These are phyloP conservation scores for Paraphaeosphaeria minitans DNA, from an alignment of 2,329 filamentous ascomycete species.

Conservation along the genomic window DNA sequence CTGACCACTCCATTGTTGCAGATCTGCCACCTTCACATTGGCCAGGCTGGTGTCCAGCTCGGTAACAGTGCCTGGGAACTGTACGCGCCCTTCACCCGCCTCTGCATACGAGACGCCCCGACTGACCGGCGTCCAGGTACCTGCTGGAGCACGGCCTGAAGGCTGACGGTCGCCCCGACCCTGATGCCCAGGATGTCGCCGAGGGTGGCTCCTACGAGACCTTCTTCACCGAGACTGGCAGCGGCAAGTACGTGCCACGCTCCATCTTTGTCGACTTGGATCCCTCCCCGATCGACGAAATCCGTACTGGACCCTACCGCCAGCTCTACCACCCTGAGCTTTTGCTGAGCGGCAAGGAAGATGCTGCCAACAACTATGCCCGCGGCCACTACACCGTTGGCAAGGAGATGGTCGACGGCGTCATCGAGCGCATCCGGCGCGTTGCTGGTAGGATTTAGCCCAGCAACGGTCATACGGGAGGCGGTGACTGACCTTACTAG, in stretches of 20 bases:
- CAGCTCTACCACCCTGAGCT: constrained; percentile 75
- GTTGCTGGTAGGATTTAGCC: constrained; percentile 62
- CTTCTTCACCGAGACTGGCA: constrained; percentile 75
- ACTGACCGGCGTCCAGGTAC: constrained; percentile 59
- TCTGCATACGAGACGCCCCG: constrained; percentile 10
- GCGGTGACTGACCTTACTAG: constrained; percentile 46
- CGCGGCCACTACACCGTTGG: constrained; percentile 78
- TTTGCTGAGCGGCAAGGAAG: constrained; percentile 75
- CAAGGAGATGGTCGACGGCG: constrained; percentile 75
- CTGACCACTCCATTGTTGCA: constrained; percentile 34
- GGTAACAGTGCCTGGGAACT: constrained; percentile 78
- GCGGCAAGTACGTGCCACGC: constrained; percentile 73
- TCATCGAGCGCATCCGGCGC: constrained; percentile 72
- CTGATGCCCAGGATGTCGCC: constrained; percentile 62
- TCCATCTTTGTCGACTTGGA: constrained; percentile 76
- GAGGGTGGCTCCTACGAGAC: constrained; percentile 72
- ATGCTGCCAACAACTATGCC: constrained; percentile 78
- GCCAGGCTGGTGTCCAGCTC: constrained; percentile 75
- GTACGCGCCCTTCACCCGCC: constrained; percentile 57
- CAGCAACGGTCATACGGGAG: neutral
- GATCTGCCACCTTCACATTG: constrained; percentile 71
- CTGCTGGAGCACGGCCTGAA: constrained; percentile 74
- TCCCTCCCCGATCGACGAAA: constrained; percentile 75
- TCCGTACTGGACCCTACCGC: constrained; percentile 70
- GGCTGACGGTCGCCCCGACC: constrained; percentile 67